Conservation (phyloP, 2,329 filamentous ascomycete genomes). For the Beauveria varroae region DNA sequence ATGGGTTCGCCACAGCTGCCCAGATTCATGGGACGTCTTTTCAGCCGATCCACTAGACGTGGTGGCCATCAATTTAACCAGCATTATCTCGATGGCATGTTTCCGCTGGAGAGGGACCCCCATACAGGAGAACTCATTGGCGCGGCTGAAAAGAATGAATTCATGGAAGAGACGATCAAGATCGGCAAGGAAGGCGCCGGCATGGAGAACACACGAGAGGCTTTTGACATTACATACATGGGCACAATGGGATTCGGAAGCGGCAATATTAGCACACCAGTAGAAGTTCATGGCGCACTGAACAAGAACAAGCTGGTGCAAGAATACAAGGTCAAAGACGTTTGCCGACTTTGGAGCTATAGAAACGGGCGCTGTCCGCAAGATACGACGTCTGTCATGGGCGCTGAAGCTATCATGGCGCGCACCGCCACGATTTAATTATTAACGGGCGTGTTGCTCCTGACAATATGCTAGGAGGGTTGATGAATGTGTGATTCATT, state of each 20-base stretch:
- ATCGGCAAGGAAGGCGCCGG: conserved; percentile 37
- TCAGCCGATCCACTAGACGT: conserved; percentile 40
- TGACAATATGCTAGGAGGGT: not conserved
- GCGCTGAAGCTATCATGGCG: conserved; percentile 28
- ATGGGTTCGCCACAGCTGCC: conserved; percentile 39
- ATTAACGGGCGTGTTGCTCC: conserved; percentile 10
- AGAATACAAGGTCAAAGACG: conserved; percentile 47
- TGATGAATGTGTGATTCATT: not conserved
- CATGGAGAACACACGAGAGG: conserved; percentile 36
- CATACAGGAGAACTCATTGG: conserved; percentile 34
- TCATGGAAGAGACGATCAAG: conserved; percentile 53
- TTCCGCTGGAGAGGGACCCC: conserved; percentile 40
- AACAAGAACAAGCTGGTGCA: conserved; percentile 20
- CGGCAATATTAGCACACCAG: conserved; percentile 25
- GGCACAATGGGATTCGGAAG: conserved; percentile 31
- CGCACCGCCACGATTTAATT: conserved; percentile 34
- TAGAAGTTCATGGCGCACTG: conserved; percentile 31
- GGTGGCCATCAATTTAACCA: conserved; percentile 54
- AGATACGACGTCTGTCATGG: conserved; percentile 30
- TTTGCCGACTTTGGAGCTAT: conserved; percentile 57
- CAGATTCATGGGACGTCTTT: conserved; percentile 55
- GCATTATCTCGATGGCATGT: conserved; percentile 57
- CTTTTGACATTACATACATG: conserved; percentile 39
- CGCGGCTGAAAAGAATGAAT: conserved; percentile 43
- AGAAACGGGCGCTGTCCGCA: conserved; percentile 49